phyloP scores from a whole-genome alignment of 352 stramenopile genomes.

The Ophiocytium majus region DNA sequence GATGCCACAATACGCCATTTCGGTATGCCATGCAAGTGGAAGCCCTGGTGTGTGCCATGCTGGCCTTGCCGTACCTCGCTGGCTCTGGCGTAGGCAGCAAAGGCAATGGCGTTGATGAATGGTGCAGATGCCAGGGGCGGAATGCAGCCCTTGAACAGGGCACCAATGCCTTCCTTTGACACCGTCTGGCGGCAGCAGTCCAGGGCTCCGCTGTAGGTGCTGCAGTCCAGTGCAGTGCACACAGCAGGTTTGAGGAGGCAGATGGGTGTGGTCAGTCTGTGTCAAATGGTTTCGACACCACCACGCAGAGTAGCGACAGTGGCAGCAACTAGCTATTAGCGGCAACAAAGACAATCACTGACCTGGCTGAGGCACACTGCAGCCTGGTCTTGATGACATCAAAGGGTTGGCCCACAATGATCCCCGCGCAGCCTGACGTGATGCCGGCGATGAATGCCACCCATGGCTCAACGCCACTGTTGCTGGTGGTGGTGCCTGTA shows the following conservation, averaged over 20 bases:
- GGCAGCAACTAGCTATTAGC: background rate
- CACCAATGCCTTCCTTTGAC: constrained; percentile 54
- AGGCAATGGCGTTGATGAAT: constrained; percentile 72
- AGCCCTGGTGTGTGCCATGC: no score
- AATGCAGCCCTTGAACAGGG: constrained; percentile 68
- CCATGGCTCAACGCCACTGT: background rate
- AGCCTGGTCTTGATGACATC: no score
- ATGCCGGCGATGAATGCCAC: constrained; percentile 39
- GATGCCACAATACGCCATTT: no score
- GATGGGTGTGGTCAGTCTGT: constrained; percentile 5
- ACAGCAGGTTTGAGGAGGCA: background rate
- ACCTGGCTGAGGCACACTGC: background rate
- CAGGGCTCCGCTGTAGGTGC: background rate
- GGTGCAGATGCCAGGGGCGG: constrained; percentile 64
- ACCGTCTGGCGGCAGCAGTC: constrained; percentile 13
- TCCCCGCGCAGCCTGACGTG: constrained; percentile 42
- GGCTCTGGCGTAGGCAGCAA: constrained; percentile 63
- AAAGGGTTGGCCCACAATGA: constrained; percentile 50
- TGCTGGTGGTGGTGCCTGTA: no score
- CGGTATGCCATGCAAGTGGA: no score
- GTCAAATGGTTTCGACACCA: background rate
- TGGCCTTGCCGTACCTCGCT: constrained; percentile 42
- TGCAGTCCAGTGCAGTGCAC: background rate
- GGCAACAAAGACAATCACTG: background rate
- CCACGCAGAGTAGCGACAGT: background rate